phyloP scores from a whole-genome alignment of 495 filamentous ascomycete species.

The Penicillium dipodomyicola region DNA sequence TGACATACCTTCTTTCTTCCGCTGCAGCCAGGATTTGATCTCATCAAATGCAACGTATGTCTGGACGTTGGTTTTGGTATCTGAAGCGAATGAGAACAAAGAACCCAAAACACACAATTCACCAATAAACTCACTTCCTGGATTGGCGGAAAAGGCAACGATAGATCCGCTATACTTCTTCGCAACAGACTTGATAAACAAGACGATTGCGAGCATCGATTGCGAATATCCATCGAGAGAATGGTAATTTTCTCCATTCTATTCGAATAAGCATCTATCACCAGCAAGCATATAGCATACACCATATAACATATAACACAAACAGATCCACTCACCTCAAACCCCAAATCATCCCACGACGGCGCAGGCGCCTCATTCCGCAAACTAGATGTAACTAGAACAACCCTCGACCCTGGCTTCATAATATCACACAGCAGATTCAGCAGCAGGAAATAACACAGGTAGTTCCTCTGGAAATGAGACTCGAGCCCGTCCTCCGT shows the following conservation, averaged over 20 bases:
- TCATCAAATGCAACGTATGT: slow-evolving; percentile 19
- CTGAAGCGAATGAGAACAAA: slow-evolving; percentile 8
- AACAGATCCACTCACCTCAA: slow-evolving; percentile 15
- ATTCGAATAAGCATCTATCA: background rate
- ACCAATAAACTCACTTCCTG: slow-evolving; percentile 23
- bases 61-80: slow-evolving; percentile 24
- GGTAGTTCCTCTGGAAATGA: slow-evolving; percentile 30
- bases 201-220: slow-evolving; percentile 30
- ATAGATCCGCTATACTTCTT: slow-evolving; percentile 12
- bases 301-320: too few relatives aligned
- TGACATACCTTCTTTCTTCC: slow-evolving; percentile 22
- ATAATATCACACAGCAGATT: slow-evolving; percentile 16
- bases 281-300: too few relatives aligned
- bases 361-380: slow-evolving; percentile 20
- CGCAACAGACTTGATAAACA: slow-evolving; percentile 26
- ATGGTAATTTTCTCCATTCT: slow-evolving; percentile 26
- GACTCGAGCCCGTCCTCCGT: slow-evolving; percentile 25
- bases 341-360: slow-evolving; percentile 23
- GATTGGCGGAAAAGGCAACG: slow-evolving; percentile 24
- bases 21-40: slow-evolving; percentile 25
- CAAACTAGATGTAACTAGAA: slow-evolving; percentile 26
- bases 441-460: slow-evolving; percentile 25
- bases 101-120: background rate
- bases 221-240: slow-evolving; percentile 26
- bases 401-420: slow-evolving; percentile 12